phyloP scores from a whole-genome alignment of 352 stramenopile species.

The Achlya hypogyna region DNA sequence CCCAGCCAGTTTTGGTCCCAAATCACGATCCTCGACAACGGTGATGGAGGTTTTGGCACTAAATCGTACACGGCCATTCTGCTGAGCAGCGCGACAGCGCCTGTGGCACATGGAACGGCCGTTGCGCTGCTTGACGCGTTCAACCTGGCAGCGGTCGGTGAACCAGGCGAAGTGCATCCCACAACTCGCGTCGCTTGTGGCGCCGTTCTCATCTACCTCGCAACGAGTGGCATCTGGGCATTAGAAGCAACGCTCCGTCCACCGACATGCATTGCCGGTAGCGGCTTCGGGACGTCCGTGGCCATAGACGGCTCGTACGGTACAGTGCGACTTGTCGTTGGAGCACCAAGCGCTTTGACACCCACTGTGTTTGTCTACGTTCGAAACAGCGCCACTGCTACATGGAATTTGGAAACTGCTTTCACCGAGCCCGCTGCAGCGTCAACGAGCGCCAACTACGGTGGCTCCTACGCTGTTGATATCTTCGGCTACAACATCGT shows the following conservation, averaged over 20 bases:
- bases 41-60: slow-evolving; percentile 78
- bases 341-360: slow-evolving; percentile 35
- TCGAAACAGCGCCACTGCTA: slow-evolving; percentile 24
- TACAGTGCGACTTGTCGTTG: slow-evolving; percentile 49
- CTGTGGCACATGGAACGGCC: slow-evolving; percentile 38
- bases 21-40: slow-evolving; percentile 87
- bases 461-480: slow-evolving; percentile 50
- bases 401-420: slow-evolving; percentile 39
- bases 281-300: slow-evolving; percentile 59
- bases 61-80: slow-evolving; percentile 55
- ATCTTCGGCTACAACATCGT: slow-evolving; percentile 84
- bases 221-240: slow-evolving; percentile 57
- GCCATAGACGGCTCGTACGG: slow-evolving; percentile 59
- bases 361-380: slow-evolving; percentile 37
- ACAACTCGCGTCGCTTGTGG: slow-evolving; percentile 34
- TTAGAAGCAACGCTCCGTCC: slow-evolving; percentile 43
- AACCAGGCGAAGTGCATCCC: slow-evolving; percentile 37
- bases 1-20: slow-evolving; percentile 78
- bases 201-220: slow-evolving; percentile 57
- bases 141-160: slow-evolving; percentile 60
- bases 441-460: slow-evolving; percentile 55
- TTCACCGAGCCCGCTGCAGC: slow-evolving; percentile 33
- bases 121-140: slow-evolving; percentile 55
- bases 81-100: slow-evolving; percentile 32
- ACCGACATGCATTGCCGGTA: slow-evolving; percentile 31